These are phyloP conservation scores for Sungouiozyma ichnusensis DNA, from an alignment of 805 yeast genomes.

Conservation along the genomic window DNA sequence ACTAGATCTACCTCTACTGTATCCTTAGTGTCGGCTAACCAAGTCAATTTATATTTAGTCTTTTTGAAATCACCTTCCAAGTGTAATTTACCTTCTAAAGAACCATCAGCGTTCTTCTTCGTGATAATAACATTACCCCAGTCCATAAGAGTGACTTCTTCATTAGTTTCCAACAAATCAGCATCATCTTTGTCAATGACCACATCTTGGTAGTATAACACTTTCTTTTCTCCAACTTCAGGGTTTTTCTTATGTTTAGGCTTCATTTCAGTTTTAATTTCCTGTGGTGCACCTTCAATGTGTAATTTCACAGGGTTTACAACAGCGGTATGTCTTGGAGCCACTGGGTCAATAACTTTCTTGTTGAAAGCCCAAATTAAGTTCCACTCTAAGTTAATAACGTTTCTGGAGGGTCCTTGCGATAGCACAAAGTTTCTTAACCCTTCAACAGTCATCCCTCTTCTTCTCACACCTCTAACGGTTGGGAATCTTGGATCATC, in stretches of 20 bases:
- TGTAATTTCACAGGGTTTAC: slow-evolving; percentile 61
- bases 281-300: slow-evolving; percentile 55
- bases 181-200: slow-evolving; percentile 84
- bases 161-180: slow-evolving; percentile 62
- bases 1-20: slow-evolving; percentile 65
- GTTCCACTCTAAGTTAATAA: slow-evolving; percentile 95
- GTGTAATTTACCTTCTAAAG: slow-evolving; percentile 69
- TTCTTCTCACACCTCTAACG: slow-evolving; percentile 96
- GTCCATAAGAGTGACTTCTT: slow-evolving; percentile 96
- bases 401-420: slow-evolving; percentile 97
- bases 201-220: slow-evolving; percentile 51
- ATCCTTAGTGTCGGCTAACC: slow-evolving; percentile 81
- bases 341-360: slow-evolving; percentile 92
- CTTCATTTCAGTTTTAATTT: slow-evolving; percentile 54
- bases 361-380: slow-evolving; percentile 96
- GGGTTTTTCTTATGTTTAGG: slow-evolving; percentile 95
- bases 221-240: slow-evolving; percentile 76
- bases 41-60: slow-evolving; percentile 87
- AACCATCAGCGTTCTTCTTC: slow-evolving; percentile 53
- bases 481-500: slow-evolving; percentile 99
- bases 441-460: slow-evolving; percentile 99
- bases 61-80: slow-evolving; percentile 95
- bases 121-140: slow-evolving; percentile 92
- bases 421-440: slow-evolving; percentile 84
- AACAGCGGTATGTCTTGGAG: slow-evolving; percentile 90